Evolutionary conservation across 2,329 filamentous ascomycete species (phyloP), one percentile per base, ranked within the genome.

Genomic region (Tolypocladium nubicola): DNA sequence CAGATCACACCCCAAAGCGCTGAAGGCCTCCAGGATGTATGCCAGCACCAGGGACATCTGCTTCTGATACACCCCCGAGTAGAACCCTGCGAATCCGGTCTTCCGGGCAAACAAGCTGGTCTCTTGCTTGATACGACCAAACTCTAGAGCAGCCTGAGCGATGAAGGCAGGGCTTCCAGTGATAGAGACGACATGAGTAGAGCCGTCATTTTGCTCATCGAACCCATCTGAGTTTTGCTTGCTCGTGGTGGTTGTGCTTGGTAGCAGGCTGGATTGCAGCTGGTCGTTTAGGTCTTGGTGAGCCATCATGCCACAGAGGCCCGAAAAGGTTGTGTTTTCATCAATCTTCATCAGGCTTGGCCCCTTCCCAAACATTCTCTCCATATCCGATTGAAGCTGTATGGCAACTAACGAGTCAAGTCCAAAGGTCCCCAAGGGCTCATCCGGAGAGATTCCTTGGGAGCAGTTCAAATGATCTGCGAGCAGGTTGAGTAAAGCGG

Each of bases 321-420:
- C 45, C 5, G 54, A 56, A 14, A 56, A 56, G 14, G 54, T 56
- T 2, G 54, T 30, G 6, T 50, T 56, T 9, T 56, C 54, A 11
- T 56, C 54, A 37, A 56, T 50, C 14, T 21, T 56, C 14, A 26
- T 56, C 6, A 30, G 21, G 13, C 9, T 39, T 14, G 43, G 14
- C 14, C 45, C n/a, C 35, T 56, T 50, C 1, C 54, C 54, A 10
- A 50, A 56, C n/a, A 19, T 49, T 19, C 35, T 56, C n/a, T 56
- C 45, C 30, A 56, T 50, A n/a, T 56, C 54, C 7, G 54, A 56
- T 30, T 56, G 54, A 0, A 56, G 54, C 23, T 56, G 54, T 33
- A 56, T 56, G 16, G 54, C 54, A 26, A 47, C 43, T 16, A 56
- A 23, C 4, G 54, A 56, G 23, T 56, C 54, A 4, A 56, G 37